phyloP scores from a whole-genome alignment of 805 yeast genomes.

The Tetrapisispora namnaoensis region DNA sequence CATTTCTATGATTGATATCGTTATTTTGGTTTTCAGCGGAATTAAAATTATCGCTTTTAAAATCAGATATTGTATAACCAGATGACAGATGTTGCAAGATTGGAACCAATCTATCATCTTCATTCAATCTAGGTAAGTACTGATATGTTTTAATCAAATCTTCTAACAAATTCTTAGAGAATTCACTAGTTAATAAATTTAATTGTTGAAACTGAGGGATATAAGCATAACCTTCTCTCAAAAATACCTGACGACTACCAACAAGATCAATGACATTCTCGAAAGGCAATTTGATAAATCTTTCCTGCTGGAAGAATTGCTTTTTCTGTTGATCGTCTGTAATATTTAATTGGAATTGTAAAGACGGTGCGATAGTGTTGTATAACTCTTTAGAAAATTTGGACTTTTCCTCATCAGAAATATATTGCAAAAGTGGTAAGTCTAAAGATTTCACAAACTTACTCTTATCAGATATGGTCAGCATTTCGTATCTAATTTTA shows the following conservation, averaged over 20 bases:
- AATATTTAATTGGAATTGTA: conserved; percentile 29
- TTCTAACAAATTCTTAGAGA: conserved; percentile 39
- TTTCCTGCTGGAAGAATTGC: conserved; percentile 46
- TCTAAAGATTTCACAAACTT: conserved; percentile 58
- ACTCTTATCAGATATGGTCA: conserved; percentile 57
- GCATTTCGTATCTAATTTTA: conserved; percentile 55
- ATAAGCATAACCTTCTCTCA: conserved; percentile 67
- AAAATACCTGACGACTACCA: conserved; percentile 56
- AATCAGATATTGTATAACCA: conserved; percentile 55
- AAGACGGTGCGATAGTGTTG: conserved; percentile 41
- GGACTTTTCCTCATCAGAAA: conserved; percentile 50
- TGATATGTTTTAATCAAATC: conserved; percentile 62
- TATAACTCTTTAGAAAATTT: conserved; percentile 40
- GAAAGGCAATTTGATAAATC: conserved; percentile 77
- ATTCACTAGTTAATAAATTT: conserved; percentile 60
- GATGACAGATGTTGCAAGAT: conserved; percentile 68
- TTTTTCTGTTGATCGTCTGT: conserved; percentile 38
- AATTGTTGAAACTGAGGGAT: conserved; percentile 77
- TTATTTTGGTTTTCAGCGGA: conserved; percentile 29
- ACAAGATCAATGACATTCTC: conserved; percentile 74
- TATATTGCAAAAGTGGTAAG: conserved; percentile 59
- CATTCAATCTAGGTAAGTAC: conserved; percentile 75
- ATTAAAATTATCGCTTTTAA: conserved; percentile 20
- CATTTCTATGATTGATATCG: conserved; percentile 52
- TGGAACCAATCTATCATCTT: conserved; percentile 83